A percentile compares a stretch with the other conserved stretches of the same genome.
These are phyloP conservation scores for Psilocybe tampanensis DNA, from an alignment of 768 basidiomycete genomes.

Conservation along the genomic window DNA sequence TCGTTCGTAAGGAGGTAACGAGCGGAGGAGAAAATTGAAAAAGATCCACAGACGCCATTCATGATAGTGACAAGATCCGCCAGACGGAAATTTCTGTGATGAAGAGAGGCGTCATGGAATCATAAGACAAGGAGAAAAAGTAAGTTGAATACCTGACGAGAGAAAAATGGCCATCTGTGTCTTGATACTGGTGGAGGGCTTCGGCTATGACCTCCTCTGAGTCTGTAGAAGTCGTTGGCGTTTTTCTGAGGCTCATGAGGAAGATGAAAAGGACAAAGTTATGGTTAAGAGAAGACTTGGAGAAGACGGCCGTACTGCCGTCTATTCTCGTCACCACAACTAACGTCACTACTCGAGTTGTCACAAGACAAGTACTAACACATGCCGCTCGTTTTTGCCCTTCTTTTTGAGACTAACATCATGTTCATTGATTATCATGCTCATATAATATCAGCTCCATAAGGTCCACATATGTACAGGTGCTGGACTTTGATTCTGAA, in stretches of 20 bases:
- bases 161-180: constrained; percentile 95
- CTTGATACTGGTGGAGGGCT: constrained; percentile 79
- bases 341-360: constrained; percentile 51
- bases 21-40: constrained; percentile 93
- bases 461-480: too few relatives aligned
- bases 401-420: too few relatives aligned
- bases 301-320: not conserved
- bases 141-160: constrained; percentile 77
- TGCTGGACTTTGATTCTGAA: too few relatives aligned
- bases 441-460: too few relatives aligned
- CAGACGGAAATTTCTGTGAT: constrained; percentile 87
- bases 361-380: constrained; percentile 3
- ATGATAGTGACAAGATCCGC: constrained; percentile 98
- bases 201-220: constrained; percentile 32
- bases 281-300: constrained; percentile 5
- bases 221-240: constrained; percentile 31
- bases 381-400: too few relatives aligned
- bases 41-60: constrained; percentile 97
- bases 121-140: constrained; percentile 11
- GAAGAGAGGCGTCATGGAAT: constrained; percentile 17
- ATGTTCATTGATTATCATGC: too few relatives aligned
- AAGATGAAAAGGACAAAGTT: not conserved
- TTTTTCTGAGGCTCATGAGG: constrained; percentile 55
- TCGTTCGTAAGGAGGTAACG: constrained; percentile 84
- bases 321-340: constrained; percentile 63